phyloP scores from a whole-genome alignment of 2,329 filamentous ascomycete genomes.

The Fusarium subglutinans region DNA sequence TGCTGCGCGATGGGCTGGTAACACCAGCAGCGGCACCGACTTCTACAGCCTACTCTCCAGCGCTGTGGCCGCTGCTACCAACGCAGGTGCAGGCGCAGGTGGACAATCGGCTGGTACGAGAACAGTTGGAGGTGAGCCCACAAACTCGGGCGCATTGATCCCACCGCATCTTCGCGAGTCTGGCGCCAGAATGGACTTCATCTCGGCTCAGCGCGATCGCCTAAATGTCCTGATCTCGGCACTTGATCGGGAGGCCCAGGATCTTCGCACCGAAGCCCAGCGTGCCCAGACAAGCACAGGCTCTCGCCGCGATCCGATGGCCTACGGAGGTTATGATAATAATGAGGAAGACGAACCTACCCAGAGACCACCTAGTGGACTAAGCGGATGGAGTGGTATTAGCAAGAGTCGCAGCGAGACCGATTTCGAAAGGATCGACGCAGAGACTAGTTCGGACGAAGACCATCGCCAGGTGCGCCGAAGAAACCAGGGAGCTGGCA shows the following conservation, averaged over 20 bases:
- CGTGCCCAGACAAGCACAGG: conserved; percentile 33
- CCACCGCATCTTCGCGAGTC: conserved; percentile 73
- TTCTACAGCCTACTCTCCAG: conserved; percentile 82
- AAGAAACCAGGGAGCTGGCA: conserved; percentile 41
- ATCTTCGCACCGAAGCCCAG: conserved; percentile 56
- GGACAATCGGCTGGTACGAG: conserved; percentile 47
- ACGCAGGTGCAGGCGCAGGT: conserved; percentile 53
- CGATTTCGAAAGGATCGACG: conserved; percentile 90
- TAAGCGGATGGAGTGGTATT: conserved; percentile 64
- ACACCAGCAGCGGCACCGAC: conserved; percentile 64
- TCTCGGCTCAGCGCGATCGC: conserved; percentile 80
- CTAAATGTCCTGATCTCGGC: conserved; percentile 78
- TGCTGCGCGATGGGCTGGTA: conserved; percentile 65
- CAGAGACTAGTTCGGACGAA: conserved; percentile 72
- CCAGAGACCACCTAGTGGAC: conserved; percentile 58
- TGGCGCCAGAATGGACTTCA: conserved; percentile 76
- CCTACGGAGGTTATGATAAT: conserved; percentile 41
- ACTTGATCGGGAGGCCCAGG: conserved; percentile 80
- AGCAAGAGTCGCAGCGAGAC: conserved; percentile 86
- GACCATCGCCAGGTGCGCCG: conserved; percentile 49
- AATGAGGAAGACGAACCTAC: conserved; percentile 47
- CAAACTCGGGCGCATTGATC: conserved; percentile 69
- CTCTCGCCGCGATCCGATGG: conserved; percentile 36
- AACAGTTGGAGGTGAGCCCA: conserved; percentile 32
- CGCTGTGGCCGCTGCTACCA: conserved; percentile 72